These are phyloP conservation scores for Vicia sativa DNA, from an alignment of 306 rosid genomes.

Conservation along the genomic window DNA sequence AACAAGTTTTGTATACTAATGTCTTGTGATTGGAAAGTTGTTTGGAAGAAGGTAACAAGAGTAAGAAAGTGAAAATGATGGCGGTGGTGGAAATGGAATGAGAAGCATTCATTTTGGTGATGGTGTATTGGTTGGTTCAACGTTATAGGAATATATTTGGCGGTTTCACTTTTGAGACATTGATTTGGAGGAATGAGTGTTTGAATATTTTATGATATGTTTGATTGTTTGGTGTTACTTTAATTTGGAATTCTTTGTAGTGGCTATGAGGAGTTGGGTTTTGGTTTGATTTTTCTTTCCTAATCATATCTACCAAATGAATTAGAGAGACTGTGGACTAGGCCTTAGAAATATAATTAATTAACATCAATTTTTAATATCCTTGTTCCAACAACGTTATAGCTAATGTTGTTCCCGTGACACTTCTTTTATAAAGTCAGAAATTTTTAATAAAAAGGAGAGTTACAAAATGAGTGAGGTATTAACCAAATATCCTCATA, in stretches of 20 bases:
- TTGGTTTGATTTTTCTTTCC: slow-evolving; percentile 47
- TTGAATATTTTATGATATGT: not conserved
- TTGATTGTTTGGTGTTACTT: not conserved
- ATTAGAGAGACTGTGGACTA: not conserved
- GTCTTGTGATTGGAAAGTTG: slow-evolving; percentile 43
- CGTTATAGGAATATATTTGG: slow-evolving; percentile 5
- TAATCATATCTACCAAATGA: slow-evolving; percentile 49
- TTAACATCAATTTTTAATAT: too few relatives aligned
- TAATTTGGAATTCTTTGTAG: slow-evolving; percentile 21
- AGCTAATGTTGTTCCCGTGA: too few relatives aligned
- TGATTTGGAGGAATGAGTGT: slow-evolving; percentile 11
- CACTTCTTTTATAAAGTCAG: too few relatives aligned
- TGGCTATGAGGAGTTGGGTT: slow-evolving; percentile 36
- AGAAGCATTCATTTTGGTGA: slow-evolving; percentile 33
- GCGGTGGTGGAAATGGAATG: slow-evolving; percentile 29
- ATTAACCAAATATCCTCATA: too few relatives aligned
- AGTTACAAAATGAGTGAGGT: too few relatives aligned
- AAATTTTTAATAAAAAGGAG: too few relatives aligned
- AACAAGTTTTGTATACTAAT: slow-evolving; percentile 60
- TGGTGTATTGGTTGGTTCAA: not conserved
- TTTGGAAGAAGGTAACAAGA: slow-evolving; percentile 34
- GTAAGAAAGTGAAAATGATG: slow-evolving; percentile 23
- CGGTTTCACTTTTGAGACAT: slow-evolving; percentile 1
- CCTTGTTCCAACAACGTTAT: too few relatives aligned
- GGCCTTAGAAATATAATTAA: not conserved